These are phyloP conservation scores for Perkinsus olseni DNA, from an alignment of 169 alveolate genomes.

Conservation along the genomic window DNA sequence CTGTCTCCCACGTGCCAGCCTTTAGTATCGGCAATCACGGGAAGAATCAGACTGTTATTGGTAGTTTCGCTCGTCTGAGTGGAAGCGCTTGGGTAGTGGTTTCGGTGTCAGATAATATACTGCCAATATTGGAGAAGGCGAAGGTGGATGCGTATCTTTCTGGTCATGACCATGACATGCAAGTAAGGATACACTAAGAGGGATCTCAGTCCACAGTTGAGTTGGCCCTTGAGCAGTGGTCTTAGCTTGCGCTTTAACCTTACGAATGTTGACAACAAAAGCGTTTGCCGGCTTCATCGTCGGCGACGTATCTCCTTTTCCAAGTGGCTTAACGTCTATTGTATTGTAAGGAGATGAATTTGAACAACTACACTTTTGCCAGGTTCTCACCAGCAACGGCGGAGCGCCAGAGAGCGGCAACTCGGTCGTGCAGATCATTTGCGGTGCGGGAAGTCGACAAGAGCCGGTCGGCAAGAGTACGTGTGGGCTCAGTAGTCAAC, in stretches of 20 bases:
- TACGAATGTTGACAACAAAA: too few species aligned
- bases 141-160: neutral
- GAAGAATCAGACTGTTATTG: neutral
- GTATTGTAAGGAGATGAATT: too few species aligned
- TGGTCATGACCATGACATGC: neutral
- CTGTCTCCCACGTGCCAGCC: neutral
- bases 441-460: neutral
- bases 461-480: neutral
- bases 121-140: neutral
- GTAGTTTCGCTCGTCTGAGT: neutral
- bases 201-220: neutral
- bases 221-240: too few species aligned
- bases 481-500: too few species aligned
- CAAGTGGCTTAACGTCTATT: too few species aligned
- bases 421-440: neutral
- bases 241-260: too few species aligned
- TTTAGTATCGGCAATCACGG: neutral
- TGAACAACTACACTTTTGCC: too few species aligned
- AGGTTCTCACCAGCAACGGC: neutral
- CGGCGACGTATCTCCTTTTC: too few species aligned
- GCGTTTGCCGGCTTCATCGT: too few species aligned
- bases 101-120: neutral
- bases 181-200: neutral
- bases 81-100: neutral
- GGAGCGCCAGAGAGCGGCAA: neutral